These are phyloP conservation scores for Hymenoscyphus scutula DNA, from an alignment of 2,329 filamentous ascomycete genomes.

Conservation along the genomic window DNA sequence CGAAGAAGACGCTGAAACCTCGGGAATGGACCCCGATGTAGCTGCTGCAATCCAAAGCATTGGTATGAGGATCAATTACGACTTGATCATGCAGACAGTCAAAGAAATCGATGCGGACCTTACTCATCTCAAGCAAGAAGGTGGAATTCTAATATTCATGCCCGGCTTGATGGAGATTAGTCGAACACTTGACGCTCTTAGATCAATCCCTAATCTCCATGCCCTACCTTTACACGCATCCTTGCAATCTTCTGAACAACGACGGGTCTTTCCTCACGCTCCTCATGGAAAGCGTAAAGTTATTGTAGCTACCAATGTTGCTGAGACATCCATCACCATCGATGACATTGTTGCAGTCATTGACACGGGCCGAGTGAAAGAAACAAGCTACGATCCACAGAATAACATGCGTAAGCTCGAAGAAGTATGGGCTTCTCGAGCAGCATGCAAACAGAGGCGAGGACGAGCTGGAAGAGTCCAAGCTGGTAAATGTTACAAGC, in stretches of 20 bases:
- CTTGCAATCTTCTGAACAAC: slow-evolving; percentile 82
- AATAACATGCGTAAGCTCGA: slow-evolving; percentile 93
- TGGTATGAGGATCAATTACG: slow-evolving; percentile 87
- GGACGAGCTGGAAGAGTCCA: slow-evolving; percentile 92
- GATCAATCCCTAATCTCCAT: slow-evolving; percentile 64
- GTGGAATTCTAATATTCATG: slow-evolving; percentile 92
- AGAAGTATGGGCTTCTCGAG: slow-evolving; percentile 91
- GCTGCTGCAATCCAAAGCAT: slow-evolving; percentile 70
- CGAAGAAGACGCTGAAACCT: slow-evolving; percentile 44
- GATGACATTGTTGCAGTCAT: slow-evolving; percentile 96
- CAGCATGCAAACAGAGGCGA: slow-evolving; percentile 90
- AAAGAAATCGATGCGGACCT: slow-evolving; percentile 78
- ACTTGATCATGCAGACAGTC: slow-evolving; percentile 77
- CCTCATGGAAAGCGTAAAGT: slow-evolving; percentile 84
- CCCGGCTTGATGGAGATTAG: slow-evolving; percentile 92
- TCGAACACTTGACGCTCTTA: slow-evolving; percentile 68
- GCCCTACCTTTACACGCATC: slow-evolving; percentile 90
- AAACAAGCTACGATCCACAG: slow-evolving; percentile 87
- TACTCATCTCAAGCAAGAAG: slow-evolving; percentile 60
- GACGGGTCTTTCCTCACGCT: slow-evolving; percentile 74
- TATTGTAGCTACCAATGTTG: slow-evolving; percentile 93
- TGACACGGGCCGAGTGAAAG: slow-evolving; percentile 92
- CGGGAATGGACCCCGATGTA: slow-evolving; percentile 53
- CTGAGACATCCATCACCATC: slow-evolving; percentile 97
- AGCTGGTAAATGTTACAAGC: slow-evolving; percentile 89